phyloP scores from a whole-genome alignment of 768 basidiomycete genomes.

The Boletellus sp. region DNA sequence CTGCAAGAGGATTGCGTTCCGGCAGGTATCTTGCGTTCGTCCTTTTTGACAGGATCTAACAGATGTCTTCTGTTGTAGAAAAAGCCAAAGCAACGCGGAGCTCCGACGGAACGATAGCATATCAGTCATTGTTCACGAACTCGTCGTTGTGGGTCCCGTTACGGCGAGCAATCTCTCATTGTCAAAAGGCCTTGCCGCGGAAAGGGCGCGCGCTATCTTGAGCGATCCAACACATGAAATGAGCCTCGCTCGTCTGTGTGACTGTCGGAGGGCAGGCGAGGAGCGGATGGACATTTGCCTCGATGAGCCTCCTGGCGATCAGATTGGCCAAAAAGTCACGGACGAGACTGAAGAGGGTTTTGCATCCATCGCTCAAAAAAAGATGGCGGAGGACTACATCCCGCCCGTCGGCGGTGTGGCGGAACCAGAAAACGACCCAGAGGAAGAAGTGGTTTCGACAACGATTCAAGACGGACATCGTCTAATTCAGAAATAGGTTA shows the following conservation, averaged over 20 bases:
- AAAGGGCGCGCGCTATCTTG: slow-evolving; percentile 54
- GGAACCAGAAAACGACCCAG: slow-evolving; percentile 17
- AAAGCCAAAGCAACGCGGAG: slow-evolving; percentile 42
- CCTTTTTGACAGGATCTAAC: slow-evolving; percentile 2
- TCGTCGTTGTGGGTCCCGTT: slow-evolving; percentile 56
- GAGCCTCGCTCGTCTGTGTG: slow-evolving; percentile 42
- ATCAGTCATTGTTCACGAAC: slow-evolving; percentile 57
- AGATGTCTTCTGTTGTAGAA: slow-evolving; percentile 25
- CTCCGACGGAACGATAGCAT: slow-evolving; percentile 48
- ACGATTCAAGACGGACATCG: slow-evolving; percentile 5
- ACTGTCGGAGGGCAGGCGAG: slow-evolving; percentile 31
- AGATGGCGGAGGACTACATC: slow-evolving; percentile 24
- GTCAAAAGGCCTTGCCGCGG: slow-evolving; percentile 68
- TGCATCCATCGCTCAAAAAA: slow-evolving; percentile 39
- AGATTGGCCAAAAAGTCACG: slow-evolving; percentile 23
- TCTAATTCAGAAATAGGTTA: slow-evolving; percentile 5
- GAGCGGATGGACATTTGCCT: slow-evolving; percentile 10
- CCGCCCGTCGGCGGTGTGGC: slow-evolving; percentile 12
- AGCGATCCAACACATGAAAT: slow-evolving; percentile 44
- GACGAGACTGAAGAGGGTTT: slow-evolving; percentile 53
- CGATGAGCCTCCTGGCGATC: slow-evolving; percentile 21
- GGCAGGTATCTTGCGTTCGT: slow-evolving; percentile 33
- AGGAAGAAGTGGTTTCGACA: slow-evolving; percentile 13
- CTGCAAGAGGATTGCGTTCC: slow-evolving; percentile 49
- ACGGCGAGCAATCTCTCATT: slow-evolving; percentile 52